A percentile compares a stretch with the other conserved stretches of the same genome.
Evolutionary conservation across 2,329 filamentous ascomycete genomes (phyloP).

Genomic region (Berkeleyomyces basicola): DNA sequence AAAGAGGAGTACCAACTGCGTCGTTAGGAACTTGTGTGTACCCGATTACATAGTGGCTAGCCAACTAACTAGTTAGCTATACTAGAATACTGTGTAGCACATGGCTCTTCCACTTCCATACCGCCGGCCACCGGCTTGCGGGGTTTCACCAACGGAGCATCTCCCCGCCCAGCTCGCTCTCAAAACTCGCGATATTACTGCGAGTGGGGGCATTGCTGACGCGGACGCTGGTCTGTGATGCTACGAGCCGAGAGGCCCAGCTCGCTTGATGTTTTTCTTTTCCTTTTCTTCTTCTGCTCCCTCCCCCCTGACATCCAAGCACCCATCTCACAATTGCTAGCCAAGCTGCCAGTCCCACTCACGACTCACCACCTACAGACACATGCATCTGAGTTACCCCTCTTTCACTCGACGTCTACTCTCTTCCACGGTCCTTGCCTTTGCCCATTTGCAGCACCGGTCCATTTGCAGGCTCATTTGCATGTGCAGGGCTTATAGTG

Average conservation of each 20-base stretch:
- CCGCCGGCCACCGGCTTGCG: not conserved
- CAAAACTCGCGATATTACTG: no score
- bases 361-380: no score
- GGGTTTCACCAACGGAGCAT: not conserved
- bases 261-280: not conserved
- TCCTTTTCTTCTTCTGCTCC: not conserved
- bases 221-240: no score
- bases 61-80: not conserved
- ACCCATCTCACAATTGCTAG: not conserved
- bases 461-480: not conserved
- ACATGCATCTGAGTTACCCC: not conserved
- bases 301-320: not conserved
- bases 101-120: no score
- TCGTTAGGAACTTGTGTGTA: no score
- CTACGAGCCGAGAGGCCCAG: no score
- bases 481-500: not conserved
- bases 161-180: not conserved
- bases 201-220: no score
- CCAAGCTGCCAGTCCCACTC: not conserved
- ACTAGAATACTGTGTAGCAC: no score
- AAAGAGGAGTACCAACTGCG: no score
- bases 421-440: not conserved
- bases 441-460: not conserved
- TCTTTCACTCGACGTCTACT: not conserved
- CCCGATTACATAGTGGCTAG: no score